Conservation (phyloP, 306 rosid genomes). For the Glycine tomentella region DNA sequence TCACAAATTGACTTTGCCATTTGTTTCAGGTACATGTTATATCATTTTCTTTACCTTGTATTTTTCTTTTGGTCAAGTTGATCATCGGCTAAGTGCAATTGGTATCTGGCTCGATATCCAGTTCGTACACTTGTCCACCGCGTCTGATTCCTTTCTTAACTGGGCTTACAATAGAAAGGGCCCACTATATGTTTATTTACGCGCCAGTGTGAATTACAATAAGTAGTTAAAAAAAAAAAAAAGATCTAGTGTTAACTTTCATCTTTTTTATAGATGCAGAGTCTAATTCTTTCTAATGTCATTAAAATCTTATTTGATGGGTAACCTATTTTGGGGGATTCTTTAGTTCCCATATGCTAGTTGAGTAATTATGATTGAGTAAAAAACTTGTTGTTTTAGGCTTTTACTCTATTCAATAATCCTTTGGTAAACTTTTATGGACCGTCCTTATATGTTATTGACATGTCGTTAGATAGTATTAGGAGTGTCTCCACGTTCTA, state of each 20-base stretch:
- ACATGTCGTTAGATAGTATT: too few species aligned
- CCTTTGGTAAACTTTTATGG: too few species aligned
- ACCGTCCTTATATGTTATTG: too few species aligned
- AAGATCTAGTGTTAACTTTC: not conserved
- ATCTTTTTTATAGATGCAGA: not conserved
- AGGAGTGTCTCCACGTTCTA: too few species aligned
- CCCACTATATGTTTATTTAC: not conserved
- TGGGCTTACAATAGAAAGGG: not conserved
- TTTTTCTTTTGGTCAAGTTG: conserved; percentile 10
- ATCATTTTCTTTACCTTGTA: conserved; percentile 16
- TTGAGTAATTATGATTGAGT: too few species aligned
- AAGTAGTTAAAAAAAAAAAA: too few species aligned
- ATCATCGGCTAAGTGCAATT: not conserved
- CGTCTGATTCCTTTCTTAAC: not conserved
- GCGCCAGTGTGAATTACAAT: not conserved
- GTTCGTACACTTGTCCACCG: not conserved
- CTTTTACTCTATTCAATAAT: too few species aligned
- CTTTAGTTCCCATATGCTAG: too few species aligned
- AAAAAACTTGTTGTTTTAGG: too few species aligned
- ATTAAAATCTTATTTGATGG: not conserved
- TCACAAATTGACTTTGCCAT: conserved; percentile 43
- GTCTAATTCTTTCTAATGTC: not conserved
- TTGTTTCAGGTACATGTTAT: not conserved
- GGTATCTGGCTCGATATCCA: not conserved
- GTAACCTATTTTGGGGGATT: not conserved